These are phyloP conservation scores for Pseudocercospora fijiensis DNA, from an alignment of 2,329 filamentous ascomycete species.

Conservation along the genomic window DNA sequence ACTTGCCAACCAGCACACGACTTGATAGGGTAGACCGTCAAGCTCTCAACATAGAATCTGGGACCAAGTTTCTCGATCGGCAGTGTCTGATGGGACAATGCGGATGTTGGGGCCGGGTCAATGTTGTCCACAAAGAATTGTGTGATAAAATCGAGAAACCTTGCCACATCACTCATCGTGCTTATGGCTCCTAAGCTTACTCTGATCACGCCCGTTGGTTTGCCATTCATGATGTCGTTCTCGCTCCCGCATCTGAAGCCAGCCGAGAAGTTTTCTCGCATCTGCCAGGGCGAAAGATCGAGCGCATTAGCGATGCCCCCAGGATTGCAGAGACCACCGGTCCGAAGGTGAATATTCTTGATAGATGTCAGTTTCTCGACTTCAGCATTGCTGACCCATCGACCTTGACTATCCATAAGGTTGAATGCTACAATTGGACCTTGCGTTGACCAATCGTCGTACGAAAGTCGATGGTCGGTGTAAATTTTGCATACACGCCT, in stretches of 20 bases:
- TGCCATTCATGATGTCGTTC: constrained; percentile 76
- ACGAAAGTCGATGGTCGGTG: constrained; percentile 20
- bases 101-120: constrained; percentile 11
- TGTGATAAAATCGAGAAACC: constrained; percentile 55
- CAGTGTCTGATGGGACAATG: background rate
- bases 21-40: constrained; percentile 83
- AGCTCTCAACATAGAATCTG: constrained; percentile 46
- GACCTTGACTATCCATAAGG: constrained; percentile 64
- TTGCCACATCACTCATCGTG: constrained; percentile 68
- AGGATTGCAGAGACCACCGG: constrained; percentile 88
- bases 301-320: constrained; percentile 76
- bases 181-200: constrained; percentile 91
- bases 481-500: constrained; percentile 67
- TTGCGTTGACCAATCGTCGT: constrained; percentile 40
- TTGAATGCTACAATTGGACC: constrained; percentile 87
- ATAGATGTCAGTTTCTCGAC: constrained; percentile 82
- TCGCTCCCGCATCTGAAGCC: constrained; percentile 83
- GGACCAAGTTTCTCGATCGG: constrained; percentile 7
- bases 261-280: constrained; percentile 78
- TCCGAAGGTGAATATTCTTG: constrained; percentile 78
- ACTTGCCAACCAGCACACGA: constrained; percentile 81
- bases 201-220: constrained; percentile 83
- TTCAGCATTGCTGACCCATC: constrained; percentile 78
- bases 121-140: constrained; percentile 38
- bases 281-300: constrained; percentile 73